These are phyloP conservation scores for Ilex aquifolium DNA, from an alignment of 257 asterid genomes.

Conservation along the genomic window DNA sequence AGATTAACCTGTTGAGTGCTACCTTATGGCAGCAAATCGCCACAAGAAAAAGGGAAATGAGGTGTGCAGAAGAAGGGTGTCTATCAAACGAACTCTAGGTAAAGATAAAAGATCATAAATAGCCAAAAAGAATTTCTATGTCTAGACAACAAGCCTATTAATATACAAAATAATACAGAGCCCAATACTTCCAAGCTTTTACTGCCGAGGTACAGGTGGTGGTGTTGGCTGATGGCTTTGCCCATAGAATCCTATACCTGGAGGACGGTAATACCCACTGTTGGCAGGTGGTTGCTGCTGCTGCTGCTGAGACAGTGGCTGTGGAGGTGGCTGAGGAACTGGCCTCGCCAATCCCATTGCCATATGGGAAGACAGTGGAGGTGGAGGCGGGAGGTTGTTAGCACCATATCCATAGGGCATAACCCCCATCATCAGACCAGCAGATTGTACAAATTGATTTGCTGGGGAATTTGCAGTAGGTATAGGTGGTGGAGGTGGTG, in stretches of 20 bases:
- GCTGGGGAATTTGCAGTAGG: conserved; percentile 32
- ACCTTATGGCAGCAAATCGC: too few relatives aligned
- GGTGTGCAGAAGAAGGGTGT: too few relatives aligned
- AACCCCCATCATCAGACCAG: conserved; percentile 32
- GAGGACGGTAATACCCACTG: conserved; percentile 65
- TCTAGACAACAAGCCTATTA: conserved; percentile 20
- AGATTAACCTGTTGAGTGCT: too few relatives aligned
- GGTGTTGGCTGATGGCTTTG: conserved; percentile 79
- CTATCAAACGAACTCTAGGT: too few relatives aligned
- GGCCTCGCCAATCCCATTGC: conserved; percentile 47
- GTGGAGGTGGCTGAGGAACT: conserved; percentile 35
- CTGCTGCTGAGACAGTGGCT: conserved; percentile 28
- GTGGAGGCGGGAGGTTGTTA: conserved; percentile 38
- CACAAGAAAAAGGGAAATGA: too few relatives aligned
- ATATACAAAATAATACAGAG: conserved; percentile 34
- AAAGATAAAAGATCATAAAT: not conserved
- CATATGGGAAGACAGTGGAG: conserved; percentile 32
- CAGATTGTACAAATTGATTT: conserved; percentile 47
- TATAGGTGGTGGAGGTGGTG: conserved; percentile 34
- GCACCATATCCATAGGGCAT: conserved; percentile 53
- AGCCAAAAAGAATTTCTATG: not conserved
- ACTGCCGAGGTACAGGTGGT: conserved; percentile 82
- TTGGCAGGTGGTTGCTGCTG: conserved; percentile 32
- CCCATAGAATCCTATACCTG: conserved; percentile 80
- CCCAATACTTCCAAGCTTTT: conserved; percentile 20